A percentile compares a stretch with the other conserved stretches of the same genome.
Evolutionary conservation across 805 yeast species (phyloP).

Genomic region (Candida ulmi): DNA sequence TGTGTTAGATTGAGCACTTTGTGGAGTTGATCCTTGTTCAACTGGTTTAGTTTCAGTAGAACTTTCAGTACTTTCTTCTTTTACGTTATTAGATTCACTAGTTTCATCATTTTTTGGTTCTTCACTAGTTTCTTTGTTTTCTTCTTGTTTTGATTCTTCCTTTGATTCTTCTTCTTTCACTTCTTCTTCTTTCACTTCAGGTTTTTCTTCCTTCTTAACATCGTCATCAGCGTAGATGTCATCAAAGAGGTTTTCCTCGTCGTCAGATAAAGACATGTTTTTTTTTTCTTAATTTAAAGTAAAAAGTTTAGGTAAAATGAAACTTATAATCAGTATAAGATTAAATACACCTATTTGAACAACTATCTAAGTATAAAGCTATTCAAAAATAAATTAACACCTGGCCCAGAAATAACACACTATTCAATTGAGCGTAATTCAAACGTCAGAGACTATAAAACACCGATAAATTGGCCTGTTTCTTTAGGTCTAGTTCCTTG

Average conservation of each 20-base stretch:
- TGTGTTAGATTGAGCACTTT: neutral
- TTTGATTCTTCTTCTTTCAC: conserved; percentile 22
- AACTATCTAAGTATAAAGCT: neutral
- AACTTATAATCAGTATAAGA: neutral
- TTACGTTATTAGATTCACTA: conserved; percentile 1
- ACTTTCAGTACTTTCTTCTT: neutral
- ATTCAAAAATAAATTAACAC: neutral
- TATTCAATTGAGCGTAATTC: no score
- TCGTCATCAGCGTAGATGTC: conserved; percentile 62
- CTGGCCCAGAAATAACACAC: no score
- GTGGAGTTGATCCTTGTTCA: neutral
- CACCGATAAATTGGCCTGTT: no score
- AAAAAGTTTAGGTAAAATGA: conserved; percentile 1
- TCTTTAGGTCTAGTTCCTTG: no score
- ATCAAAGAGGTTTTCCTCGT: conserved; percentile 91
- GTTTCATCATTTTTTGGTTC: conserved; percentile 2
- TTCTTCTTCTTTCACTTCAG: conserved; percentile 21
- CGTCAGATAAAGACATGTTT: conserved; percentile 66
- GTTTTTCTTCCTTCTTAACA: conserved; percentile 9
- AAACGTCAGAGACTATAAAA: no score
- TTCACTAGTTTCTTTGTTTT: conserved; percentile 8
- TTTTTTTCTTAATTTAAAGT: neutral
- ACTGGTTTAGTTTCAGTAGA: neutral
- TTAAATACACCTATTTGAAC: neutral
- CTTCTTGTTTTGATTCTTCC: conserved; percentile 11